Percentiles rank a stretch among this genome's conserved stretches.
Conservation (phyloP, 2,329 filamentous ascomycete species). For the Knufia petricola region DNA sequence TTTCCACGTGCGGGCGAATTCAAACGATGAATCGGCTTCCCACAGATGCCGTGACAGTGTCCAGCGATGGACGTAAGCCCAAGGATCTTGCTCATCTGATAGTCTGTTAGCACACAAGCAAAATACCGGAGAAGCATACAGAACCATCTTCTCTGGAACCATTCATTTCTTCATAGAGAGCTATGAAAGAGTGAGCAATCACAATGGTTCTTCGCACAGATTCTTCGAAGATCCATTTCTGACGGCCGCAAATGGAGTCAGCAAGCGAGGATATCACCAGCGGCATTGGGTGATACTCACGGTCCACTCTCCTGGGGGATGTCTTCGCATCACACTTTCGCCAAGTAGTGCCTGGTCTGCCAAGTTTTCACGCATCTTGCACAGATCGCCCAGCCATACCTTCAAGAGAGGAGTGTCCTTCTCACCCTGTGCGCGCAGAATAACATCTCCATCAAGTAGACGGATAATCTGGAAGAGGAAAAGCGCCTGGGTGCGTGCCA, state of each 20-base stretch:
- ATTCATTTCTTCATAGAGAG: slow-evolving; percentile 3
- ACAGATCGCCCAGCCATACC: slow-evolving; percentile 4
- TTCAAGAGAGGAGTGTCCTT: not conserved
- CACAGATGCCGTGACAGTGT: slow-evolving; percentile 4
- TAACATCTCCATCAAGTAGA: no score
- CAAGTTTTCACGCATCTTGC: slow-evolving; percentile 4
- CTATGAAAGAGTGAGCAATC: slow-evolving; percentile 2
- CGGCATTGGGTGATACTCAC: not conserved
- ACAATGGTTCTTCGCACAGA: slow-evolving; percentile 4
- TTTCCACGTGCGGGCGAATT: slow-evolving; percentile 1
- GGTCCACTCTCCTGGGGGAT: not conserved
- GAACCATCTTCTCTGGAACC: not conserved
- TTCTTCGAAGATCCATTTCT: slow-evolving; percentile 7
- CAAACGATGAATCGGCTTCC: slow-evolving; percentile 1
- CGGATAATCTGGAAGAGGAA: no score
- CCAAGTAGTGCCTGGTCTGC: not conserved
- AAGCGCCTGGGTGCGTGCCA: no score
- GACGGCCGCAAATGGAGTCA: not conserved
- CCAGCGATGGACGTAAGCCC: slow-evolving; percentile 3
- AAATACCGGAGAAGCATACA: not conserved
- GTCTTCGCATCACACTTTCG: not conserved
- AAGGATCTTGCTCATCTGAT: not conserved
- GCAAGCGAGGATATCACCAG: not conserved
- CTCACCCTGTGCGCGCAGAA: no score
- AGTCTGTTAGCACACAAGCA: not conserved